A percentile compares a stretch with the other conserved stretches of the same genome.
phyloP scores from a whole-genome alignment of 2,329 filamentous ascomycete genomes.

The Exophiala phaeomuriformis region DNA sequence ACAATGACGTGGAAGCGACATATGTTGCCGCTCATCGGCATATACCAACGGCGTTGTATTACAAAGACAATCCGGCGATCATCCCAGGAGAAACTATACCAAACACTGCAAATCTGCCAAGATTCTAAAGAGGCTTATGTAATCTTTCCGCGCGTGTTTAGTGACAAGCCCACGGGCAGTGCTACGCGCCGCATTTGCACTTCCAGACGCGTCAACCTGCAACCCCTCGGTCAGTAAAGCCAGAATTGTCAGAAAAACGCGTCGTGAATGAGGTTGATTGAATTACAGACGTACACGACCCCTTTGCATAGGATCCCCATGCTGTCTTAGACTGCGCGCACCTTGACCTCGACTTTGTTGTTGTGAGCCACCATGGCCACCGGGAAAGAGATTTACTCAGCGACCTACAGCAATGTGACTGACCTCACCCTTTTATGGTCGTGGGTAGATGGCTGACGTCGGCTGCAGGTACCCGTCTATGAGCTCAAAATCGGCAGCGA shows the following conservation, averaged over 20 bases:
- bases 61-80: too few relatives aligned
- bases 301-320: neutral
- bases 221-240: neutral
- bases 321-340: neutral
- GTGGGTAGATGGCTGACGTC: constrained; percentile 16
- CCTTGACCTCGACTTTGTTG: neutral
- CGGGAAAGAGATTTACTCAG: constrained; percentile 51
- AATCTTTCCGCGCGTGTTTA: neutral
- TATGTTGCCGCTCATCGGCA: neutral
- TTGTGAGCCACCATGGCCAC: constrained; percentile 22
- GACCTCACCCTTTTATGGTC: constrained; percentile 5
- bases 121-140: neutral
- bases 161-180: neutral
- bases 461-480: constrained; percentile 75
- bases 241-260: neutral
- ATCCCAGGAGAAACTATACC: neutral
- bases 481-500: constrained; percentile 82
- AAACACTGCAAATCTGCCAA: neutral
- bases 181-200: neutral
- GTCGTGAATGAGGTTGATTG: too few relatives aligned
- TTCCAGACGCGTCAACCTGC: neutral
- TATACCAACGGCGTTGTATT: too few relatives aligned
- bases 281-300: too few relatives aligned
- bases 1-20: neutral
- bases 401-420: constrained; percentile 57